A percentile compares a stretch with the other conserved stretches of the same genome.
Evolutionary conservation across 352 stramenopile species (phyloP).

Genomic region (Phytophthora sansomeana): DNA sequence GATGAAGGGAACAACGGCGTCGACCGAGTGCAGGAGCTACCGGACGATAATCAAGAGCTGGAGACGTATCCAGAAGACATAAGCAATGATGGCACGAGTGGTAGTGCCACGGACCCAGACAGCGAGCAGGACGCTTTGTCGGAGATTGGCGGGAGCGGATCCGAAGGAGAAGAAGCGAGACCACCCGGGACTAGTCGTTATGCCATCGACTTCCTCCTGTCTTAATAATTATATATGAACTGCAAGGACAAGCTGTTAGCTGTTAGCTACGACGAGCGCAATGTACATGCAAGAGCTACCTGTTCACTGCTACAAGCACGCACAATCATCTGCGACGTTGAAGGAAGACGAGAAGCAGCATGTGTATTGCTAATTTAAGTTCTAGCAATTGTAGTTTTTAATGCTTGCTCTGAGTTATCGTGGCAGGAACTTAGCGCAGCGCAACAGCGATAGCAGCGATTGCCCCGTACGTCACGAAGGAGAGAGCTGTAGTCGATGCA

Average conservation of each 20-base stretch:
- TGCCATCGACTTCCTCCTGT: constrained; percentile 42
- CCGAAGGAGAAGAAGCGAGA: constrained; percentile 14
- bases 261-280: too few species aligned
- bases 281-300: too few species aligned
- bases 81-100: neutral
- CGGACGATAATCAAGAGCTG: constrained; percentile 20
- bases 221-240: constrained; percentile 32
- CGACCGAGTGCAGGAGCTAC: constrained; percentile 10
- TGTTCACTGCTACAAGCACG: too few species aligned
- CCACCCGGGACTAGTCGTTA: constrained; percentile 19
- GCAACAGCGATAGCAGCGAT: constrained; percentile 30
- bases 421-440: constrained; percentile 24
- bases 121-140: constrained; percentile 5
- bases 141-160: constrained; percentile 7
- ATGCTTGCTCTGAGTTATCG: constrained; percentile 1
- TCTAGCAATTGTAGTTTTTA: constrained; percentile 16
- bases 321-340: too few species aligned
- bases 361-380: constrained; percentile 23
- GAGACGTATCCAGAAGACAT: constrained; percentile 10
- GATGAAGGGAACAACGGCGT: constrained; percentile 26
- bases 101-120: too few species aligned
- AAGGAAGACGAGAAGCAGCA: too few species aligned
- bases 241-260: neutral
- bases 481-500: constrained; percentile 12
- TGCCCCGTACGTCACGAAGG: constrained; percentile 22